A percentile compares a stretch with the other conserved stretches of the same genome.
These are phyloP conservation scores for Peltaster fructicola DNA, from an alignment of 2,329 filamentous ascomycete species.

Conservation along the genomic window DNA sequence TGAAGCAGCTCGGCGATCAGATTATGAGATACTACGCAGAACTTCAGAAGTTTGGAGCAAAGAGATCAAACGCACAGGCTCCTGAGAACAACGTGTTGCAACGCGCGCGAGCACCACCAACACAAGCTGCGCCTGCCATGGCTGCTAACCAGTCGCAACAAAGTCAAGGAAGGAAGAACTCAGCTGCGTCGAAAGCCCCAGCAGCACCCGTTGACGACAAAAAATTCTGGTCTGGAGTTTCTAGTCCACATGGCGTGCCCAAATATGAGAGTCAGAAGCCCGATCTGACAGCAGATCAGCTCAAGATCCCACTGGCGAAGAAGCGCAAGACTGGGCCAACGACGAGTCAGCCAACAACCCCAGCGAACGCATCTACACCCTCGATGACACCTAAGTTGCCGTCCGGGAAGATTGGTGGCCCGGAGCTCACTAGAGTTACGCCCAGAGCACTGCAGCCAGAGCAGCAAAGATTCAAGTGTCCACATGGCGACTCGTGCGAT, in stretches of 20 bases:
- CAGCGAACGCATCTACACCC: conserved; percentile 18
- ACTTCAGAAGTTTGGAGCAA: too few relatives aligned
- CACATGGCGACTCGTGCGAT: conserved; percentile 31
- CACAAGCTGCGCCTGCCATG: too few relatives aligned
- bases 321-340: conserved; percentile 30
- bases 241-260: conserved; percentile 36
- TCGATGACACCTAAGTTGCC: conserved; percentile 20
- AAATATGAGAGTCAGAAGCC: conserved; percentile 33
- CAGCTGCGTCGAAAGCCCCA: conserved; percentile 12
- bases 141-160: conserved; percentile 4
- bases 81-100: too few relatives aligned
- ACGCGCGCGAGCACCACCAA: conserved; percentile 1
- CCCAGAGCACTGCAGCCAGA: conserved; percentile 26
- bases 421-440: conserved; percentile 29
- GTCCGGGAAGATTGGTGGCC: conserved; percentile 21
- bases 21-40: too few relatives aligned
- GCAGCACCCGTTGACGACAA: conserved; percentile 19
- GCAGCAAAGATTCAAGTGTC: conserved; percentile 35
- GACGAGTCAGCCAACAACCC: conserved; percentile 24
- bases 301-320: conserved; percentile 41
- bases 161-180: conserved; percentile 11
- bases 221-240: conserved; percentile 13
- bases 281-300: conserved; percentile 36
- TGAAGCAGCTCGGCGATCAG: too few relatives aligned
- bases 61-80: too few relatives aligned